A percentile compares a stretch with the other conserved stretches of the same genome.
These are phyloP conservation scores for Vanilla planifolia DNA, from an alignment of 106 monocot species.

Conservation along the genomic window DNA sequence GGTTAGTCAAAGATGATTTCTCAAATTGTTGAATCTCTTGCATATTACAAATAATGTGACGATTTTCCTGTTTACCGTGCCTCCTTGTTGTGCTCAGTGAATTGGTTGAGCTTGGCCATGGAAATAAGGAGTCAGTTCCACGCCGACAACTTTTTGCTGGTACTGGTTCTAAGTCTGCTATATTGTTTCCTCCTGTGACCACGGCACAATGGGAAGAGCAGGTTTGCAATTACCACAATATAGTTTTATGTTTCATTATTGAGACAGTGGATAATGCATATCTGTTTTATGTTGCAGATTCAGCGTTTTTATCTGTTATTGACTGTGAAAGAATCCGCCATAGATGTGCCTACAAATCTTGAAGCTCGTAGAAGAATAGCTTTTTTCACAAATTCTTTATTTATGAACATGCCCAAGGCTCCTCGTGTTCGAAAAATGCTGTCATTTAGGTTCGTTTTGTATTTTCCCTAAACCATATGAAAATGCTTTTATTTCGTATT, in stretches of 20 bases:
- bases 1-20: slow-evolving; percentile 29
- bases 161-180: slow-evolving; percentile 79
- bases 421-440: slow-evolving; percentile 97
- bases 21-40: not conserved
- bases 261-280: not conserved
- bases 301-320: slow-evolving; percentile 81
- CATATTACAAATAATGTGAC: not conserved
- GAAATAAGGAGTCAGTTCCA: slow-evolving; percentile 81
- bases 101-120: slow-evolving; percentile 93
- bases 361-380: slow-evolving; percentile 92
- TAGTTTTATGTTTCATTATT: not conserved
- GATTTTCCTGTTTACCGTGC: not conserved
- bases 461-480: not conserved
- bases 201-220: slow-evolving; percentile 99
- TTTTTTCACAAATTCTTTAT: slow-evolving; percentile 96
- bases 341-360: slow-evolving; percentile 92
- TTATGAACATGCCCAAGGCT: slow-evolving; percentile 97
- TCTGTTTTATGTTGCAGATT: slow-evolving; percentile 44
- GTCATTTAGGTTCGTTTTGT: slow-evolving; percentile 72
- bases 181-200: slow-evolving; percentile 70
- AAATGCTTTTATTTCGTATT: too few relatives aligned
- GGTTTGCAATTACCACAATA: slow-evolving; percentile 23
- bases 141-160: slow-evolving; percentile 95
- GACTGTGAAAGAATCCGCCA: slow-evolving; percentile 95
- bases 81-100: slow-evolving; percentile 37